These are phyloP conservation scores for Stygiomarasmius scandens DNA, from an alignment of 1,284 basidiomycete genomes.

Conservation along the genomic window DNA sequence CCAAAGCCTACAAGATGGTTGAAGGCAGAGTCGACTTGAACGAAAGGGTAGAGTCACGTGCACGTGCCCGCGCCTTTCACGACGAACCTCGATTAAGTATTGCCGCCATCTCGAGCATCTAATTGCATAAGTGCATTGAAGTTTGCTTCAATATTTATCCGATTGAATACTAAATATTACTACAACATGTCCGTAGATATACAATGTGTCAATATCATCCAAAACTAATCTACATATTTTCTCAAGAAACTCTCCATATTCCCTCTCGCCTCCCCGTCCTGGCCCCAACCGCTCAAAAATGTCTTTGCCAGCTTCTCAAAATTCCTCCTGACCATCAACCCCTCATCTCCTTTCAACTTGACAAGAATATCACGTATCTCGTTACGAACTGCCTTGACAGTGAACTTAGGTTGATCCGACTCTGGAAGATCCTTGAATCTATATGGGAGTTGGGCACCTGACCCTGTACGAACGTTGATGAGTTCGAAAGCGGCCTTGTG, in stretches of 20 bases:
- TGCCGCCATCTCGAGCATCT: too few relatives aligned
- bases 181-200: too few relatives aligned
- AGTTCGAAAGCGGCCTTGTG: slow-evolving; percentile 9
- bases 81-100: too few relatives aligned
- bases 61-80: too few relatives aligned
- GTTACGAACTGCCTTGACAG: not conserved
- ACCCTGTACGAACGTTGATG: slow-evolving; percentile 7
- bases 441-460: slow-evolving; percentile 1
- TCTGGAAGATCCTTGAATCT: not conserved
- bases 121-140: too few relatives aligned
- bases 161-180: too few relatives aligned
- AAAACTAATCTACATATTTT: not conserved
- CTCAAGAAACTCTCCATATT: slow-evolving; percentile 1
- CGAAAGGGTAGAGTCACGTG: too few relatives aligned
- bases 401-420: not conserved
- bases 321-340: slow-evolving; percentile 4
- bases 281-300: not conserved
- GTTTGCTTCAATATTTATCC: too few relatives aligned
- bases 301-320: not conserved
- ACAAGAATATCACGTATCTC: slow-evolving; percentile 1
- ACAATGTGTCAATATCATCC: too few relatives aligned
- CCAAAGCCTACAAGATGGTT: too few relatives aligned
- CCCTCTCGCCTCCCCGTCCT: not conserved
- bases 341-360: slow-evolving; percentile 6
- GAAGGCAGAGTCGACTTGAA: too few relatives aligned